Evolutionary conservation across 129 eudicot genomes (phyloP), one percentile per base, ranked within the genome.

Genomic region (Flaveria sonorensis): DNA sequence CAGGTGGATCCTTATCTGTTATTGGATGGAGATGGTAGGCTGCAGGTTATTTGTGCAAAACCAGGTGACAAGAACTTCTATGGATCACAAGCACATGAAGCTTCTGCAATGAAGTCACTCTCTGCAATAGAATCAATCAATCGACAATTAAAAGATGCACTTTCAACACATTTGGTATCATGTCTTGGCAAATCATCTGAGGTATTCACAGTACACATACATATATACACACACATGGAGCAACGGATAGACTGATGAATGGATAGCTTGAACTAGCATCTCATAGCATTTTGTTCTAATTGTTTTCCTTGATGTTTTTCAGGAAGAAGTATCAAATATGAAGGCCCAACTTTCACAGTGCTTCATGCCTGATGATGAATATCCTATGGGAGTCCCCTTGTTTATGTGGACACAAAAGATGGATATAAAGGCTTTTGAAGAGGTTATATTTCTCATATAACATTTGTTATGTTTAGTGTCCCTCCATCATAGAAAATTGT

Each of bases 351-450:
- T 91, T 70, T 56, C 81, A 57, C 75, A 84, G 73, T 84, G 88
- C 39, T 91, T 91, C 85, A 82, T 86, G 23, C 88, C 97, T 51
- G 97, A 91, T 68, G 93, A 91, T 74, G 88, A 86, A 32, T 91
- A 82, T 81, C 89, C 89, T 20, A 45, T 86, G 59, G 93, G 91
- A 60, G 84, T 79, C 28, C 85, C 89, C 65, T 79, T 87, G 73
- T 89, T 84, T 80, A 88, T 85, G 97, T 93, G 87, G 81, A 91
- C 93, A 19, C 93, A 89, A 32, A 88, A 77, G 63, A 68, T 85
- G 67, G 89, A 91, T 68, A 83, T 86, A 60, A 85, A 88, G 68
- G 85, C 84, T 40, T 84, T 85, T 81, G 93, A 91, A 74, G 93
- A 91, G 93, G 97, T 91, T 32, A 39, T 77, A 14, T 15, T 26